A percentile compares a stretch with the other conserved stretches of the same genome.
Conservation (phyloP, 1,284 basidiomycete species). For the Nidula niveotomentosa region DNA sequence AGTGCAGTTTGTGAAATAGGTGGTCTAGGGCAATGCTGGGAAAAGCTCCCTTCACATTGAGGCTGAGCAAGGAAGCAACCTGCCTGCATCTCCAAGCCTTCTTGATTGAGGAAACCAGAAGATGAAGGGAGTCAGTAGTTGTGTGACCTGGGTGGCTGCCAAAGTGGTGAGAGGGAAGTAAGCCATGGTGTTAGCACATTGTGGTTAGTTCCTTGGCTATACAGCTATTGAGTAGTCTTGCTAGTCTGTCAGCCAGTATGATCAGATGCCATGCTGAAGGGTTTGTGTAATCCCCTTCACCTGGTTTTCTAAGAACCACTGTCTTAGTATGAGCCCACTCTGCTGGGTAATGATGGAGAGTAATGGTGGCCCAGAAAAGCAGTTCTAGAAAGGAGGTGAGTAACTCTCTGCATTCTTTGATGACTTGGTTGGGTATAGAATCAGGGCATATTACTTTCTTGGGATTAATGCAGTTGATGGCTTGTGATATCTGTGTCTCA, state of each 20-base stretch:
- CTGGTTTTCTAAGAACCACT: neutral
- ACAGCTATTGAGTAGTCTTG: neutral
- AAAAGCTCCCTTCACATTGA: slow-evolving; percentile 42
- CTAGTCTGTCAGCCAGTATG: neutral
- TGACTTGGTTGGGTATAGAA: neutral
- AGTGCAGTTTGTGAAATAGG: slow-evolving; percentile 30
- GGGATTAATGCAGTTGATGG: slow-evolving; percentile 15
- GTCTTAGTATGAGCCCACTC: neutral
- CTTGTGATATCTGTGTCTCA: neutral
- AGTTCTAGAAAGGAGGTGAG: neutral
- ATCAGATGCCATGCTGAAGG: neutral
- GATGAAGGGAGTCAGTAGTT: slow-evolving; percentile 35
- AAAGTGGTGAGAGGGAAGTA: slow-evolving; percentile 28
- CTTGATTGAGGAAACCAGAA: slow-evolving; percentile 25
- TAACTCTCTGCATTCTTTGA: neutral
- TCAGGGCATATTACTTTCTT: neutral
- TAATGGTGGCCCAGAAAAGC: neutral
- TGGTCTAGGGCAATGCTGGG: slow-evolving; percentile 24
- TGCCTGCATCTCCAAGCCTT: slow-evolving; percentile 29
- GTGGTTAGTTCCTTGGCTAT: slow-evolving; percentile 9
- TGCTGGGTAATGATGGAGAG: slow-evolving; percentile 4
- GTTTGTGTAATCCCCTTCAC: neutral
- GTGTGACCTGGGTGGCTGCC: slow-evolving; percentile 30
- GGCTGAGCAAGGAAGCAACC: slow-evolving; percentile 29
- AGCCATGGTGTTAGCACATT: slow-evolving; percentile 19